Percentiles rank a stretch among this genome's conserved stretches.
Evolutionary conservation across 108 stramenopile genomes (phyloP).

Genomic region (Pseudonitzschia multiseries): DNA sequence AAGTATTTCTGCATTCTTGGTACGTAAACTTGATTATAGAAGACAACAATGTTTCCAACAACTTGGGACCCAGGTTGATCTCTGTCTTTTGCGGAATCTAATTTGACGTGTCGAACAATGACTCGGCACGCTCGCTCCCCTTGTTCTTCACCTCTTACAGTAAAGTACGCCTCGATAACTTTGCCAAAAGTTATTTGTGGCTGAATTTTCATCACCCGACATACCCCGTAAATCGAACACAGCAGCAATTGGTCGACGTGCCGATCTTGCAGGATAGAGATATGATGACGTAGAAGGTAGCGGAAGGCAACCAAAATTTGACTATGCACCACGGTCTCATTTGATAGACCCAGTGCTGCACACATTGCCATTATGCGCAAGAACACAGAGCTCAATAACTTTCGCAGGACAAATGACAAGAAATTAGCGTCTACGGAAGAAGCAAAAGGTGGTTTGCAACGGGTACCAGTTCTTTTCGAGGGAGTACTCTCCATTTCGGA

Average conservation of each 20-base stretch:
- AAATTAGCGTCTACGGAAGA: slow-evolving; percentile 27
- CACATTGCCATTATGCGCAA: slow-evolving; percentile 33
- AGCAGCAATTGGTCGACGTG: slow-evolving; percentile 47
- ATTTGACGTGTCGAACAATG: slow-evolving; percentile 31
- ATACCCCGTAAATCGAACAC: slow-evolving; percentile 39
- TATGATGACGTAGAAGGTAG: slow-evolving; percentile 36
- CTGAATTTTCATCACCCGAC: slow-evolving; percentile 25
- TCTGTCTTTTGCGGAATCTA: background rate
- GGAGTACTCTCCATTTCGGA: background rate
- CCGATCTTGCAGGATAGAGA: slow-evolving; percentile 35
- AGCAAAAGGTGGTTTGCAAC: slow-evolving; percentile 5
- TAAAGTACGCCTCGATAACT: slow-evolving; percentile 39
- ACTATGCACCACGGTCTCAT: slow-evolving; percentile 4
- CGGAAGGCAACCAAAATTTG: slow-evolving; percentile 48
- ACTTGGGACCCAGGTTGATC: slow-evolving; percentile 9
- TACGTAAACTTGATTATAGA: slow-evolving; percentile 49
- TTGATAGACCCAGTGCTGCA: slow-evolving; percentile 22
- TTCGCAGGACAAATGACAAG: slow-evolving; percentile 33
- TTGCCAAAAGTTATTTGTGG: slow-evolving; percentile 38
- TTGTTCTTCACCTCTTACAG: slow-evolving; percentile 21
- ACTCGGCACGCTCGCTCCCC: slow-evolving; percentile 37
- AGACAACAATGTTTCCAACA: slow-evolving; percentile 37
- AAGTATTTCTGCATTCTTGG: slow-evolving; percentile 40
- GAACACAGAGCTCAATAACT: slow-evolving; percentile 27
- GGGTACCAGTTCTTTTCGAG: background rate